These are phyloP conservation scores for Fusarium sp. DNA, from an alignment of 2,329 filamentous ascomycete species.

Conservation along the genomic window DNA sequence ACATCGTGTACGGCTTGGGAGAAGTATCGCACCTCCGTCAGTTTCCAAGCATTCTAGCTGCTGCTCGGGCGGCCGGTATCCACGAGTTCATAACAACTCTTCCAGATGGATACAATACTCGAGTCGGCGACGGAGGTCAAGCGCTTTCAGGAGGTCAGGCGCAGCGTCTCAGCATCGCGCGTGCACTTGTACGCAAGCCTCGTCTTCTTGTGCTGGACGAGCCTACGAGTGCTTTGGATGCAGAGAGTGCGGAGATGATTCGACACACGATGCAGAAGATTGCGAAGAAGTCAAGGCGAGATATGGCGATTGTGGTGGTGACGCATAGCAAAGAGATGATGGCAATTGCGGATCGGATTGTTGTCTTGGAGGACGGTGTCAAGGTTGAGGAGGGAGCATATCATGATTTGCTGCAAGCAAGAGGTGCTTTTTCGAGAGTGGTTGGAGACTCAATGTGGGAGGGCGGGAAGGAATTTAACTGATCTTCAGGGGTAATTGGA, in stretches of 20 bases:
- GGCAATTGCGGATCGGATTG: constrained; percentile 75
- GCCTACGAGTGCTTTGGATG: constrained; percentile 83
- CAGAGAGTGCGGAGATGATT: constrained; percentile 70
- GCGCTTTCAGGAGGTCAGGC: constrained; percentile 82
- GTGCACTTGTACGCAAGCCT: constrained; percentile 77
- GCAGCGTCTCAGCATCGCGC: constrained; percentile 82
- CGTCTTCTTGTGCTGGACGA: constrained; percentile 84
- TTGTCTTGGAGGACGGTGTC: constrained; percentile 74
- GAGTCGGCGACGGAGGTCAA: constrained; percentile 80
- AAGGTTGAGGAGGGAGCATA: constrained; percentile 76
- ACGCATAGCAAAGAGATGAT: constrained; percentile 91
- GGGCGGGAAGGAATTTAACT: not conserved
- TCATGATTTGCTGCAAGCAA: constrained; percentile 61
- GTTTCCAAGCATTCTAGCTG: constrained; percentile 55
- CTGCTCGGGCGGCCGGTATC: constrained; percentile 70
- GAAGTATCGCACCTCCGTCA: constrained; percentile 61
- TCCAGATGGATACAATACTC: constrained; percentile 66
- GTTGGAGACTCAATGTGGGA: constrained; percentile 47
- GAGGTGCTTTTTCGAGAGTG: constrained; percentile 59
- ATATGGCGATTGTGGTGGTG: constrained; percentile 79
- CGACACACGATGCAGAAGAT: constrained; percentile 68
- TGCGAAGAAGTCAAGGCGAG: constrained; percentile 47
- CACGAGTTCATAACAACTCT: constrained; percentile 81
- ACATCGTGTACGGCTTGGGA: constrained; percentile 82
- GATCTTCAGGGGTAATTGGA: not conserved